A percentile compares a stretch with the other conserved stretches of the same genome.
Conservation (phyloP, 331 rosid genomes). For the Acacia pycnantha region DNA sequence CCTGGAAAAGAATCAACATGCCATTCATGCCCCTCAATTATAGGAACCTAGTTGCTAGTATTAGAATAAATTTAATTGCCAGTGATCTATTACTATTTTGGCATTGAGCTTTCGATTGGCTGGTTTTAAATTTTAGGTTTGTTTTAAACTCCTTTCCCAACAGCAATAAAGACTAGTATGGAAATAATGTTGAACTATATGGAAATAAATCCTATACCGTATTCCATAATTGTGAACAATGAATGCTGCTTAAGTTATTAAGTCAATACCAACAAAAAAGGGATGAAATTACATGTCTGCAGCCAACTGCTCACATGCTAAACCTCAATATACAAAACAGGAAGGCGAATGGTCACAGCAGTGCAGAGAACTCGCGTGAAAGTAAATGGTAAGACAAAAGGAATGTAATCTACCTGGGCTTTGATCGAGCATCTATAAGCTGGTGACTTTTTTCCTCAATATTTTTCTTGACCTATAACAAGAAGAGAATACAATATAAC, state of each 20-base stretch:
- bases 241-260: background rate
- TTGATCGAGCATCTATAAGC: constrained; percentile 87
- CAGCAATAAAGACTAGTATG: too few relatives aligned
- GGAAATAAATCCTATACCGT: background rate
- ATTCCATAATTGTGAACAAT: background rate
- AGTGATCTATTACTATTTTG: too few relatives aligned
- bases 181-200: too few relatives aligned
- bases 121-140: too few relatives aligned
- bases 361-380: constrained; percentile 12
- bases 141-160: too few relatives aligned
- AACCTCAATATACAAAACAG: background rate
- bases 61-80: too few relatives aligned
- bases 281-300: background rate
- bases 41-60: too few relatives aligned
- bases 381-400: constrained; percentile 10
- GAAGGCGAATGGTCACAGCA: background rate
- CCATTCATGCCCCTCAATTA: too few relatives aligned
- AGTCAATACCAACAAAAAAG: background rate
- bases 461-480: constrained; percentile 63
- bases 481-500: constrained; percentile 6
- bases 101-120: too few relatives aligned
- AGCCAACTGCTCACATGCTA: background rate
- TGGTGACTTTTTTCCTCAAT: constrained; percentile 62
- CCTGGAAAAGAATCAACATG: too few relatives aligned
- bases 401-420: constrained; percentile 65